A percentile compares a stretch with the other conserved stretches of the same genome.
Evolutionary conservation across 75 land plant genomes (phyloP).

Genomic region (Cupressus sempervirens): DNA sequence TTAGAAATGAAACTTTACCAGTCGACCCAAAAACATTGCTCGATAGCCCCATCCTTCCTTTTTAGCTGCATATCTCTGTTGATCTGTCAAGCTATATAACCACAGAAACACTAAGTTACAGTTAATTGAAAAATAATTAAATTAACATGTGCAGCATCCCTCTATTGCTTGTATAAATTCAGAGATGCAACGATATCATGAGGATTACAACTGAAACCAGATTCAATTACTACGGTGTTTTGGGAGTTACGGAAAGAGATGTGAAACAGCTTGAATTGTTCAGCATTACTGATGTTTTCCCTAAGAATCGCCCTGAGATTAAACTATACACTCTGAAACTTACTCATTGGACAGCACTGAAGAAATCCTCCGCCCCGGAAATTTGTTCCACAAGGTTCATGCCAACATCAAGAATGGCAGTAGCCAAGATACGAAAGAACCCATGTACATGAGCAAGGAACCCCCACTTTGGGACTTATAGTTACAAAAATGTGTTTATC

Average conservation of each 20-base stretch:
- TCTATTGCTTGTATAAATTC: background rate
- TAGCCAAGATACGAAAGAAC: background rate
- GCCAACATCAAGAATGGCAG: background rate
- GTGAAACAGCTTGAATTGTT: too few relatives aligned
- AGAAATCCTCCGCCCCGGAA: background rate
- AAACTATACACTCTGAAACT: background rate
- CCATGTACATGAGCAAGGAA: background rate
- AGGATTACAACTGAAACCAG: too few relatives aligned
- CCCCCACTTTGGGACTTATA: too few relatives aligned
- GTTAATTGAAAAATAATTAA: background rate
- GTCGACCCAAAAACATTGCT: slow-evolving; percentile 61
- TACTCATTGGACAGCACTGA: background rate
- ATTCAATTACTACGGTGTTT: too few relatives aligned
- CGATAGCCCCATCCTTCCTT: slow-evolving; percentile 88
- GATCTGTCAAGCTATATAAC: slow-evolving; percentile 87
- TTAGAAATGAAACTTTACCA: slow-evolving; percentile 38
- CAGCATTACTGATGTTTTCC: background rate
- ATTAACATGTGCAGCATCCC: background rate
- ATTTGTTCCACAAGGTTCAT: background rate
- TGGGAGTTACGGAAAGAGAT: too few relatives aligned
- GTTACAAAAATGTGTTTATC: too few relatives aligned
- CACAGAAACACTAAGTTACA: background rate
- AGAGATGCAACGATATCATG: too few relatives aligned
- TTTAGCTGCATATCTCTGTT: slow-evolving; percentile 68
- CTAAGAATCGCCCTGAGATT: background rate